Evolutionary conservation across 257 asterid species (phyloP), one percentile per base, ranked within the genome.

Genomic region (Henckelia pumila): DNA sequence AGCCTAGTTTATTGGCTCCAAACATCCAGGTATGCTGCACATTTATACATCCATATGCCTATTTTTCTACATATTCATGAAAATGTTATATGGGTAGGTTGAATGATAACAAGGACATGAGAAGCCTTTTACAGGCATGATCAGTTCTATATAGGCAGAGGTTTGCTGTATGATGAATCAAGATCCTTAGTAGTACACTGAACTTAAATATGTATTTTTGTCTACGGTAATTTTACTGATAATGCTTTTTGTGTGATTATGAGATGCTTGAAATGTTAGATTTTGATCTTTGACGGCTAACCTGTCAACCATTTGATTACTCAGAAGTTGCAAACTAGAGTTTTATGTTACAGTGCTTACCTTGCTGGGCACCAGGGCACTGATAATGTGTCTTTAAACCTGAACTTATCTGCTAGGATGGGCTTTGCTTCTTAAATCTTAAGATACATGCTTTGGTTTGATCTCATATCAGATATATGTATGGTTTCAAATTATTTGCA

Each of bases 1-100:
- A 94, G 79, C 99, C 99, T 71, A 94, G 97, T 82, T 75, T 94
- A 75, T 78, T 94, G 81, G 99, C 99, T 78, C 99, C 99, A 73
- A 94, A 91, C 83, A 88, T 94, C 77, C 99, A 94, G 99, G 99
- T 94, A 59, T 26, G 74, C 16, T 37, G 30, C 22, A 53, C 40
- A 64, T 61, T 37, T 52, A 16, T 59, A 47, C 59, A 35, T 30
- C 26, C 59, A 24, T 64, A 55, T 70, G 62, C 58, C 17, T 63
- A 19, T 52, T 26, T 61, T 16, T 40, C 55, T 64, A 30, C 28
- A 47, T 66, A 63, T 30, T 30, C 26, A 64, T 57, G 58, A 50
- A 24, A 29, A 64, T 19, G 44, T 32, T 28, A 61, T 23, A 22
- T 61, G 11, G 7, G 30, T 21, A 23, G 6, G 25, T 1, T 61